Conservation (phyloP, 441 rosid genomes). For the Erodium trifolium region DNA sequence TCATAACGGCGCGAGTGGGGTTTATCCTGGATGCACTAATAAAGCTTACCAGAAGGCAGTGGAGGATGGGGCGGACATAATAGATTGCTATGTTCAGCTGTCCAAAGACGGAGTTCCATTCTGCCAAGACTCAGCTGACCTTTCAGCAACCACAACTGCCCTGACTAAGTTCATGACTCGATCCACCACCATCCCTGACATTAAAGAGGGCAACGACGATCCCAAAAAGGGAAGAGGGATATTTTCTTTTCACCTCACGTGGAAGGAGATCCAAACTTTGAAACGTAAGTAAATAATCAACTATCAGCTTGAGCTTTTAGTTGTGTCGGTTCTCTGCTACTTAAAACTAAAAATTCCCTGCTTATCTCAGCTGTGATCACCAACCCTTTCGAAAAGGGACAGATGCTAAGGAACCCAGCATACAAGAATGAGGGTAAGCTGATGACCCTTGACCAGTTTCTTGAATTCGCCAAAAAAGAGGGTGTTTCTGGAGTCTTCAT, state of each 20-base stretch:
- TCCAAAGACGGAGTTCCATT: conserved; percentile 74
- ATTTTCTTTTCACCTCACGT: conserved; percentile 81
- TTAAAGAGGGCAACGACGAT: conserved; percentile 39
- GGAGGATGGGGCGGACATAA: conserved; percentile 68
- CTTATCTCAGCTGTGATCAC: conserved; percentile 52
- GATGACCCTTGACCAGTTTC: conserved; percentile 43
- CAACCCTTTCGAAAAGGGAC: conserved; percentile 38
- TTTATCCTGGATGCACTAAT: conserved; percentile 76
- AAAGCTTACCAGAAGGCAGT: conserved; percentile 75
- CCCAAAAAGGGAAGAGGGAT: conserved; percentile 24
- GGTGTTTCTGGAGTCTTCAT: conserved; percentile 67
- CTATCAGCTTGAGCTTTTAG: too few species aligned
- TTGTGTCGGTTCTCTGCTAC: too few species aligned
- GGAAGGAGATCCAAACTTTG: conserved; percentile 76
- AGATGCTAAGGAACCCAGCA: conserved; percentile 48
- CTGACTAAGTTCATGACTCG: conserved; percentile 45
- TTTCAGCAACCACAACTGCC: conserved; percentile 52
- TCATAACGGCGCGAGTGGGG: conserved; percentile 88
- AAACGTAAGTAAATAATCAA: conserved; percentile 35
- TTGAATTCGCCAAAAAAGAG: conserved; percentile 61
- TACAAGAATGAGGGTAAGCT: conserved; percentile 56
- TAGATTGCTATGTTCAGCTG: conserved; percentile 87
- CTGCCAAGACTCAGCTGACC: conserved; percentile 58
- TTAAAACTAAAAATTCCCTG: background rate
- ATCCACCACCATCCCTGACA: conserved; percentile 45